Evolutionary conservation across 2,329 filamentous ascomycete genomes (phyloP).

Genomic region (Paecilomyces variotii): DNA sequence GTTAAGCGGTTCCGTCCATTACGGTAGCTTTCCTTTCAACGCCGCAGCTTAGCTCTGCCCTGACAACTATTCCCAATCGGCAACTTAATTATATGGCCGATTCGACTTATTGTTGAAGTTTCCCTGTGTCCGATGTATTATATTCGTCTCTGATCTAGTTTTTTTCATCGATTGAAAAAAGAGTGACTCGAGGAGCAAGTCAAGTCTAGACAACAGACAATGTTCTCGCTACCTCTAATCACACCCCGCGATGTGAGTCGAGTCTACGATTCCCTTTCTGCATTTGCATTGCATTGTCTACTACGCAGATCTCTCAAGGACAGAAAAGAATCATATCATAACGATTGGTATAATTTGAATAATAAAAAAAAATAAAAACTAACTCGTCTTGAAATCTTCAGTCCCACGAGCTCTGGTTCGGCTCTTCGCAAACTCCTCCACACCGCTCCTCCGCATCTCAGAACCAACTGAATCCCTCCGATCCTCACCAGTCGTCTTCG

Average conservation of each 20-base stretch:
- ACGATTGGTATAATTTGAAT: not conserved
- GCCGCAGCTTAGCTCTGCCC: constrained; percentile 2
- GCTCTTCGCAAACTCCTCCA: constrained; percentile 46
- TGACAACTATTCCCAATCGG: not conserved
- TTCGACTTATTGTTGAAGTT: not conserved
- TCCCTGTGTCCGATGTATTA: too few species aligned
- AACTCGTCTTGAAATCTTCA: constrained; percentile 24
- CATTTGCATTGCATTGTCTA: not conserved
- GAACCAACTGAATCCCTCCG: constrained; percentile 17
- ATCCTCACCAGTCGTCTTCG: constrained; percentile 21
- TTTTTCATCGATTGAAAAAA: not conserved
- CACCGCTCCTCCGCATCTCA: constrained; percentile 29
- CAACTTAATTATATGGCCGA: not conserved
- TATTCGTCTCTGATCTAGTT: not conserved
- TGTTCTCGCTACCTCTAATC: constrained; percentile 5
- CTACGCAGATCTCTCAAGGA: too few species aligned
- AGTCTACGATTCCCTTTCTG: not conserved
- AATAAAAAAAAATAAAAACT: constrained; percentile 9
- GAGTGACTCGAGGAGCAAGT: not conserved
- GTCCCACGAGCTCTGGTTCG: constrained; percentile 69
- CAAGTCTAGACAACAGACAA: constrained; percentile 22
- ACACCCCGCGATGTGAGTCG: constrained; percentile 7
- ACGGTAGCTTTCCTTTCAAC: too few species aligned
- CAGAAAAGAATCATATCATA: not conserved
- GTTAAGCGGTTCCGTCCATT: constrained; percentile 1